Evolutionary conservation across 768 basidiomycete genomes (phyloP).

Genomic region (Udeniomyces megalosporus): DNA sequence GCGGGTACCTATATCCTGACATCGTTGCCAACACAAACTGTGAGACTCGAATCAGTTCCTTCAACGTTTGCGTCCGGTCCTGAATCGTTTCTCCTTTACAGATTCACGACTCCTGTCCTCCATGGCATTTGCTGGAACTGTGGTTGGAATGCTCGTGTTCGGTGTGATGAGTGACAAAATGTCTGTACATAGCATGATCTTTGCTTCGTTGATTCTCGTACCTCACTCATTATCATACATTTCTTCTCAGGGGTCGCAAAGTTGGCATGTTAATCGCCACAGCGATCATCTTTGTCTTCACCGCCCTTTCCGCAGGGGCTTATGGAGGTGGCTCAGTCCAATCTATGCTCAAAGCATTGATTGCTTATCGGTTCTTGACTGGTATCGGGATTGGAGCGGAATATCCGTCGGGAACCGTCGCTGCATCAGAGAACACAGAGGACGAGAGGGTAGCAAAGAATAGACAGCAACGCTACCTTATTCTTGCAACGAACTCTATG

Average conservation of each 20-base stretch:
- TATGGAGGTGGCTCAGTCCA: conserved; percentile 55
- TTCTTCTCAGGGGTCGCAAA: conserved; percentile 41
- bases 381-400: conserved; percentile 59
- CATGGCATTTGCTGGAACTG: conserved; percentile 44
- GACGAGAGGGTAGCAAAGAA: conserved; percentile 35
- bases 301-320: conserved; percentile 64
- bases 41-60: background rate
- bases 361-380: conserved; percentile 50
- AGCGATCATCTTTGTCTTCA: conserved; percentile 69
- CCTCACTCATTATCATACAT: no score
- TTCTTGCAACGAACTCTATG: conserved; percentile 29
- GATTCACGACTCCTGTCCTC: conserved; percentile 47
- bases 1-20: conserved; percentile 37
- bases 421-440: conserved; percentile 64
- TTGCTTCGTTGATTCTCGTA: no score
- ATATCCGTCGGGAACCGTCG: conserved; percentile 30
- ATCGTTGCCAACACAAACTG: no score
- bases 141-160: conserved; percentile 53
- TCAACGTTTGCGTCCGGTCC: background rate
- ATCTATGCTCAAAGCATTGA: conserved; percentile 50
- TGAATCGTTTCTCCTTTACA: background rate
- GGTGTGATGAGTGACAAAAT: conserved; percentile 69
- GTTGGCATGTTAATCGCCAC: conserved; percentile 63
- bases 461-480: conserved; percentile 8
- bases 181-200: no score